Evolutionary conservation across 306 rosid species (phyloP), one percentile per base, ranked within the genome.

Genomic region (Ammopiptanthus mongolicus): DNA sequence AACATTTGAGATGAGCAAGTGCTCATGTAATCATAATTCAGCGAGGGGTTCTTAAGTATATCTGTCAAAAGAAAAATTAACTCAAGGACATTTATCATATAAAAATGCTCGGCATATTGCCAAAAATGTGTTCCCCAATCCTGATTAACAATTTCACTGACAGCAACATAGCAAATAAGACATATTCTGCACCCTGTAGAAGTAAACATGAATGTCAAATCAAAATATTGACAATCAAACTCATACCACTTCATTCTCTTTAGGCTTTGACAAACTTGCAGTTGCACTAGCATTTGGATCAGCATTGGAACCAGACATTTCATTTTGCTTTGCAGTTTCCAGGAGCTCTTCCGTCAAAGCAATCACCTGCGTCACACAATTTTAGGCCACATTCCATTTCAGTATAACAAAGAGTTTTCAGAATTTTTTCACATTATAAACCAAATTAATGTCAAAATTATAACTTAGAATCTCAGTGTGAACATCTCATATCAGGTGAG

Each of bases 341-440:
- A 95, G 97, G 68, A 95, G 88, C 58, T 95, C 98, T 85, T 95
- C 97, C 7, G 96, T 95, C 81, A 91, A 67, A 77, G 97, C 86
- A 80, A 95, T 90, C 36, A 90, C 96, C 98, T 95, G 93, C 83
- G 83, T 36, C n/a, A 65, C 73, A 70, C 46, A 83, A 77, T 64
- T 72, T 88, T 79, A 94, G 93, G 75, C 62, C 81, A 85, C 71
- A 15, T 79, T 82, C 73, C 70, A 85, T 46, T 42, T 80, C 81
- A 39, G 81, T 68, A 25, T 72, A 60, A 12, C 39, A 70, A 36
- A 81, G 25, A 71, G 33, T 68, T 46, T 69, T 78, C 14, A 65
- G 60, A 74, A 77, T 34, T 14, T 33, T 39, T 29, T 53, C 34
- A 76, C 71, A 75, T 69, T 65, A 78, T 52, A 81, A 88, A 77